phyloP scores from a whole-genome alignment of 139 green algal species.

The Chlamydomonas asymmetrica region DNA sequence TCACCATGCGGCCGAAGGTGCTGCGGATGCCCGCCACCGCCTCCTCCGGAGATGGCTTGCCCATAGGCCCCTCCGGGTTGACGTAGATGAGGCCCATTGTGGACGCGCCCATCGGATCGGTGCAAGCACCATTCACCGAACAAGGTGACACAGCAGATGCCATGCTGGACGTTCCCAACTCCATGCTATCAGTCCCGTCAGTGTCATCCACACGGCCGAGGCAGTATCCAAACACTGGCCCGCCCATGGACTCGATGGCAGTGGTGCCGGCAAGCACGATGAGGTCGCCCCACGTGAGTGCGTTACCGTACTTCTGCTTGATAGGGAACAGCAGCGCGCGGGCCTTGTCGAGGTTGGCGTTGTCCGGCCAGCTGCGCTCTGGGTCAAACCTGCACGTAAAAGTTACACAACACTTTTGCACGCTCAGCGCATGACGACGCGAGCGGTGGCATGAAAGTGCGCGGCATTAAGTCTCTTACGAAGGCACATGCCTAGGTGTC shows the following conservation, averaged over 20 bases:
- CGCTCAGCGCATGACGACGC: no score
- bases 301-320: conserved; percentile 41
- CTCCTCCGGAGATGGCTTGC: conserved; percentile 10
- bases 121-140: conserved; percentile 22
- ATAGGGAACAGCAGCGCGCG: conserved; percentile 40
- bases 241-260: conserved; percentile 44
- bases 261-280: conserved; percentile 42
- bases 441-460: no score
- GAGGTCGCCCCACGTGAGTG: conserved; percentile 43
- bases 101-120: background rate
- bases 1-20: conserved; percentile 48
- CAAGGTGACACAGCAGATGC: conserved; percentile 29
- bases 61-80: conserved; percentile 46
- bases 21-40: conserved; percentile 43
- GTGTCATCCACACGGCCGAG: conserved; percentile 44
- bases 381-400: conserved; percentile 23
- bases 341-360: conserved; percentile 49
- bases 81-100: conserved; percentile 50
- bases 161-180: conserved; percentile 33
- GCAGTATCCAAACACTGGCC: conserved; percentile 36
- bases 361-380: conserved; percentile 40
- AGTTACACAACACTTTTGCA: no score
- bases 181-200: conserved; percentile 29
- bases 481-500: no score
- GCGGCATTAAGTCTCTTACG: no score